Conservation (phyloP, 202 grass and related monocot genomes). For the Setaria viridis region DNA sequence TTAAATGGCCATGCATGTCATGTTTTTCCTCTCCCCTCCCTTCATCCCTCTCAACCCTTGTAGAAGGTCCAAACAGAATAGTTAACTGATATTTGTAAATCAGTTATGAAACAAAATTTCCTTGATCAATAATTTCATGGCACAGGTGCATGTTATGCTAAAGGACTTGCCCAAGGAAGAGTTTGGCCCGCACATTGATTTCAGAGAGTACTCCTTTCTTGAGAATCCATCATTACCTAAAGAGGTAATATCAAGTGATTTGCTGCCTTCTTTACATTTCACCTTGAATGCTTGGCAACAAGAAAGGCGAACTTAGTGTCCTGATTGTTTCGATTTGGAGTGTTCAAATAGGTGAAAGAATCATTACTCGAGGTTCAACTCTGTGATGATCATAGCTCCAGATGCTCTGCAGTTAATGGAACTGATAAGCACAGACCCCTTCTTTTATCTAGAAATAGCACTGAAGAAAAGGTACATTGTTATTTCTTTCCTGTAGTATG, state of each 20-base stretch:
- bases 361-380: constrained; percentile 75
- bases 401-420: constrained; percentile 59
- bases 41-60: neutral
- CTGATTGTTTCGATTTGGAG: constrained; percentile 53
- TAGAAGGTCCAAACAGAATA: neutral
- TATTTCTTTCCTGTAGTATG: constrained; percentile 28
- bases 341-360: constrained; percentile 77
- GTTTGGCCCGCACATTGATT: constrained; percentile 84
- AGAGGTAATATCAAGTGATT: constrained; percentile 56
- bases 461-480: constrained; percentile 76
- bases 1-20: neutral
- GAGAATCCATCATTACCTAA: constrained; percentile 87
- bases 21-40: neutral
- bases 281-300: constrained; percentile 16
- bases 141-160: constrained; percentile 89
- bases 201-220: constrained; percentile 97
- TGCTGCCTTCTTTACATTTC: constrained; percentile 20
- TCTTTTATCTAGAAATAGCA: constrained; percentile 76
- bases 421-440: constrained; percentile 53
- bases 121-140: constrained; percentile 43
- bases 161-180: constrained; percentile 77
- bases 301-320: constrained; percentile 4
- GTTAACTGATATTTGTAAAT: constrained; percentile 24
- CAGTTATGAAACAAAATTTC: constrained; percentile 1
- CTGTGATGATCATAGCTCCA: constrained; percentile 62